These are phyloP conservation scores for Cercophora scortea DNA, from an alignment of 495 filamentous ascomycete species.

Conservation along the genomic window DNA sequence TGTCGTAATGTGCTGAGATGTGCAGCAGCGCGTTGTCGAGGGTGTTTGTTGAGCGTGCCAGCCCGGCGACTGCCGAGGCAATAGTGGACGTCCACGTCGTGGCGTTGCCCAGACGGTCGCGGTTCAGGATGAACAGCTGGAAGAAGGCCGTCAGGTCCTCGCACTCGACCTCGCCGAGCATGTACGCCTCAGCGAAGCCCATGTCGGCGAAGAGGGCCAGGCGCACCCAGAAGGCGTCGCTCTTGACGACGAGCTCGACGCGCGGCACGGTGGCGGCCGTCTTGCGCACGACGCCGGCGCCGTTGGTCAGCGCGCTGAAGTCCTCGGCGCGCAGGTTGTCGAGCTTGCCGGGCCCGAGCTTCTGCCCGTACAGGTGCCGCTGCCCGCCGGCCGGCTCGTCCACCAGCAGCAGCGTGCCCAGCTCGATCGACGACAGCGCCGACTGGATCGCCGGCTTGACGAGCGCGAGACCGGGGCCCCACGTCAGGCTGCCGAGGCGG, in stretches of 20 bases:
- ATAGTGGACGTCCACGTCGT: slow-evolving; percentile 52
- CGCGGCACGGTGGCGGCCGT: slow-evolving; percentile 17
- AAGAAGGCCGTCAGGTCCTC: slow-evolving; percentile 57
- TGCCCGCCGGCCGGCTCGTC: slow-evolving; percentile 27
- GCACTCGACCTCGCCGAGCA: slow-evolving; percentile 60
- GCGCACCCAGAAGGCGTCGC: slow-evolving; percentile 58
- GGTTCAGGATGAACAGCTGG: slow-evolving; percentile 60
- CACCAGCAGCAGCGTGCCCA: slow-evolving; percentile 34
- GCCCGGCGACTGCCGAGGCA: slow-evolving; percentile 38
- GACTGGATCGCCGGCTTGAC: slow-evolving; percentile 32
- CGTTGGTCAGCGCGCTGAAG: background rate
- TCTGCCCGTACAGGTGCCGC: slow-evolving; percentile 23
- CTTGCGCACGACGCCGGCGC: slow-evolving; percentile 10
- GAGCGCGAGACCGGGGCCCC: slow-evolving; percentile 28
- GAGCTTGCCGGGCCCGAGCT: slow-evolving; percentile 9
- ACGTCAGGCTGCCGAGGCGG: slow-evolving; percentile 28
- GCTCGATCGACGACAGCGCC: slow-evolving; percentile 31
- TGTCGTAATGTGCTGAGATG: slow-evolving; percentile 65
- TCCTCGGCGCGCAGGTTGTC: slow-evolving; percentile 8
- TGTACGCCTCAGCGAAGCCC: slow-evolving; percentile 68
- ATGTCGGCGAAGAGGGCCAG: slow-evolving; percentile 60
- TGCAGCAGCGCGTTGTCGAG: slow-evolving; percentile 57
- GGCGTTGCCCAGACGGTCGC: slow-evolving; percentile 47
- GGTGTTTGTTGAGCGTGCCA: slow-evolving; percentile 55
- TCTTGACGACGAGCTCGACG: slow-evolving; percentile 46